Evolutionary conservation across 495 filamentous ascomycete species (phyloP).

Genomic region (Talaromyces wortmannii): DNA sequence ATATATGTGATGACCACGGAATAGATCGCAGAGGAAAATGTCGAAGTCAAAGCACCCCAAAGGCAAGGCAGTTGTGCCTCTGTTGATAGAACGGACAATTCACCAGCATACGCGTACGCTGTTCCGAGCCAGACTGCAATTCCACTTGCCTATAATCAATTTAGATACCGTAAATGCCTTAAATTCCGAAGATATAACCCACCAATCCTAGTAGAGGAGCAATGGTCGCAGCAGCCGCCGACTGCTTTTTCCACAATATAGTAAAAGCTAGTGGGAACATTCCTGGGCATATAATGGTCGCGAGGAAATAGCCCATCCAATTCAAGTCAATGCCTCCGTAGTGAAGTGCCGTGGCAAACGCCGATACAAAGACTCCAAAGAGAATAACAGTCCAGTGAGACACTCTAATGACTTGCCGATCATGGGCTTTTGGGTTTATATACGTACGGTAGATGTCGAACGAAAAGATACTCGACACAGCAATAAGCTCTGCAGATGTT

Average conservation of each 20-base stretch:
- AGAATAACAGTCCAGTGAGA: conserved; percentile 18
- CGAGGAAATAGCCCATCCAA: conserved; percentile 18
- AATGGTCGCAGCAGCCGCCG: conserved; percentile 19
- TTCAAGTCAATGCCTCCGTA: conserved; percentile 6
- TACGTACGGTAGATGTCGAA: conserved; percentile 31
- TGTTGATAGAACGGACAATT: conserved; percentile 25
- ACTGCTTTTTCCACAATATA: conserved; percentile 31
- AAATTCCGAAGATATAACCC: neutral
- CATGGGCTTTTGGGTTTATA: conserved; percentile 17
- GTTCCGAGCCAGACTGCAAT: conserved; percentile 31
- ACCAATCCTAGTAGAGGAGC: conserved; percentile 30
- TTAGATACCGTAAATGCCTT: neutral
- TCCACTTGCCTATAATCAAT: conserved; percentile 10
- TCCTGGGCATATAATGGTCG: conserved; percentile 14
- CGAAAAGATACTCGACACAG: conserved; percentile 20
- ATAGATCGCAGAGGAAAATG: conserved; percentile 9
- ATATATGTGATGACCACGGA: conserved; percentile 11
- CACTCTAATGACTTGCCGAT: conserved; percentile 12
- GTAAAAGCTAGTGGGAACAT: conserved; percentile 29
- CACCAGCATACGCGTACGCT: conserved; percentile 24
- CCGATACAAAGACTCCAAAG: conserved; percentile 9
- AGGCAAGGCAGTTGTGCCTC: conserved; percentile 23
- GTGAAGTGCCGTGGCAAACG: conserved; percentile 9
- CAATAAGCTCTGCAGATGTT: conserved; percentile 22
- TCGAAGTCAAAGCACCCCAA: conserved; percentile 18